These are phyloP conservation scores for Syncephalastrum sp. DNA, from an alignment of 371 early-diverging fungal genomes.

Conservation along the genomic window DNA sequence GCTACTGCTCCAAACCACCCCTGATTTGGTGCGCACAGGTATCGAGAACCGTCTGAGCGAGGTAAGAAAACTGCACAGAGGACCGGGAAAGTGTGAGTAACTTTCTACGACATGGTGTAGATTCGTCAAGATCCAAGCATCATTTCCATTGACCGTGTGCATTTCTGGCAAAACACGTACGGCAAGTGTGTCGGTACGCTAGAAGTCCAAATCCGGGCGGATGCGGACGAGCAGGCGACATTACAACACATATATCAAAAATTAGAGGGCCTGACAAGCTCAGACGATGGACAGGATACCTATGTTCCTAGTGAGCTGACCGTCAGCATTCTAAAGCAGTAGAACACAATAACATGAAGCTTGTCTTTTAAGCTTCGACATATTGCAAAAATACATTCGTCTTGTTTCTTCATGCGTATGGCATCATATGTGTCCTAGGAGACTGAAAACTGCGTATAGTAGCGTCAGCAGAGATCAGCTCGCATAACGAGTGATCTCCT, in stretches of 20 bases:
- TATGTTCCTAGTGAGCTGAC: constrained; percentile 51
- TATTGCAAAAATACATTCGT: too few relatives aligned
- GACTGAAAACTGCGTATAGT: too few relatives aligned
- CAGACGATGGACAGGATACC: constrained; percentile 16
- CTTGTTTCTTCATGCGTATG: too few relatives aligned
- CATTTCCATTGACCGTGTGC: constrained; percentile 45
- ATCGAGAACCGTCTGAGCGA: constrained; percentile 40
- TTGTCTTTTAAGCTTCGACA: not conserved
- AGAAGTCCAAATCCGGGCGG: constrained; percentile 47
- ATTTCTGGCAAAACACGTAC: constrained; percentile 68
- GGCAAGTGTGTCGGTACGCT: constrained; percentile 60
- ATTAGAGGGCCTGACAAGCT: constrained; percentile 48
- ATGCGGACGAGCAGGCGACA: constrained; percentile 55
- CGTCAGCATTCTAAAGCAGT: constrained; percentile 40
- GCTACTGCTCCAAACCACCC: constrained; percentile 43
- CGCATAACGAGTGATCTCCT: too few relatives aligned
- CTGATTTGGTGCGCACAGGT: constrained; percentile 29
- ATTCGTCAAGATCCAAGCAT: constrained; percentile 50
- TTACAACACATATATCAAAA: constrained; percentile 52
- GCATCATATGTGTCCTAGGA: too few relatives aligned
- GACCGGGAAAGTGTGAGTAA: not conserved
- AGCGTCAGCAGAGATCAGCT: too few relatives aligned
- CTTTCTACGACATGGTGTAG: constrained; percentile 13
- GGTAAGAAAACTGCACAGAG: constrained; percentile 15
- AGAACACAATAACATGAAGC: constrained; percentile 8